phyloP scores from a whole-genome alignment of 1,284 basidiomycete genomes.

The Volvariella volvacea region DNA sequence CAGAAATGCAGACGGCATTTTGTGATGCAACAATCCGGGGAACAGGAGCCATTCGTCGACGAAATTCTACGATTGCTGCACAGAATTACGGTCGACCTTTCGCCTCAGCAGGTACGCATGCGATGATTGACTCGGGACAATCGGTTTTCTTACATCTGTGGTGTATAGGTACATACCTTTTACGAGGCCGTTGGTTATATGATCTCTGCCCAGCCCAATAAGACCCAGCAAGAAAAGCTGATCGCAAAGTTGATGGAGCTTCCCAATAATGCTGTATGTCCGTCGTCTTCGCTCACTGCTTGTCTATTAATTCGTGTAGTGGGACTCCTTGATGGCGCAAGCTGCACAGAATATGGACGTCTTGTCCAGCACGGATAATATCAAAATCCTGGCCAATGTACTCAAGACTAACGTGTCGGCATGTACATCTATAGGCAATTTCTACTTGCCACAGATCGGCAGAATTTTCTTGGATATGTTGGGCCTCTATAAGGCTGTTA shows the following conservation, averaged over 20 bases:
- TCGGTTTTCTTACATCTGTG: slow-evolving; percentile 7
- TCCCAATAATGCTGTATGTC: slow-evolving; percentile 89
- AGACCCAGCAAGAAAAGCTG: slow-evolving; percentile 92
- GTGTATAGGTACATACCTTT: slow-evolving; percentile 81
- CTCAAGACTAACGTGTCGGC: slow-evolving; percentile 99
- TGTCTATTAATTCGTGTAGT: slow-evolving; percentile 42
- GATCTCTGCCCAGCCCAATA: slow-evolving; percentile 99
- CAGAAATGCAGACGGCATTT: slow-evolving; percentile 99
- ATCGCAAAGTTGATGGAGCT: slow-evolving; percentile 96
- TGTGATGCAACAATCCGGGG: slow-evolving; percentile 97
- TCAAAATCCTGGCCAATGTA: slow-evolving; percentile 96
- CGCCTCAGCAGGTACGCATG: slow-evolving; percentile 77
- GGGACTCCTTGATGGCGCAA: slow-evolving; percentile 97
- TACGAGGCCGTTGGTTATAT: slow-evolving; percentile 99
- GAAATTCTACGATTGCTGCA: slow-evolving; percentile 93
- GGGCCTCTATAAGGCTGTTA: slow-evolving; percentile 96
- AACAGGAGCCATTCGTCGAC: slow-evolving; percentile 97
- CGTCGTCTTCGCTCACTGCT: neutral
- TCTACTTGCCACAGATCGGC: slow-evolving; percentile 95
- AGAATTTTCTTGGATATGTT: slow-evolving; percentile 98
- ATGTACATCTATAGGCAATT: slow-evolving; percentile 94
- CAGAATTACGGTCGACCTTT: slow-evolving; percentile 92
- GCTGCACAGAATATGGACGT: slow-evolving; percentile 93
- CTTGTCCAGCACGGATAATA: slow-evolving; percentile 86
- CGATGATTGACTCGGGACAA: slow-evolving; percentile 1